Evolutionary conservation across 2,329 filamentous ascomycete species (phyloP).

Genomic region (Neoscytalidium dimidiatum): DNA sequence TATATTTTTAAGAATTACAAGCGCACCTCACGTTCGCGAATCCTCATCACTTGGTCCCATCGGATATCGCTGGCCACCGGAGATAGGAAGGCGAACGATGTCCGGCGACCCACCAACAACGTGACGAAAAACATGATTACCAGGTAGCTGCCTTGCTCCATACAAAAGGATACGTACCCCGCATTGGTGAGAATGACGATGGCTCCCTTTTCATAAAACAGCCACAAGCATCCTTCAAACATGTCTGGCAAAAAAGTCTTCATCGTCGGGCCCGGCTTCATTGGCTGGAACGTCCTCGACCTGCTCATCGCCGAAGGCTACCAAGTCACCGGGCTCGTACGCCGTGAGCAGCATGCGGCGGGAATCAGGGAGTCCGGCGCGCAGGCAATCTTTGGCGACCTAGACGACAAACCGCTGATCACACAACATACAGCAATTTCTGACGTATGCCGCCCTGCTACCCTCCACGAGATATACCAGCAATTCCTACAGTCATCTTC

Average conservation of each 20-base stretch:
- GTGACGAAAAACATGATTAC: neutral
- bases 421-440: conserved; percentile 36
- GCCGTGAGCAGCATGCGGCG: conserved; percentile 40
- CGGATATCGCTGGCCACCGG: too few species aligned
- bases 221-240: neutral
- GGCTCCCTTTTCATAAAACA: neutral
- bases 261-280: conserved; percentile 50
- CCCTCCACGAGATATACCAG: neutral
- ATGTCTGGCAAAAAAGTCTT: conserved; percentile 35
- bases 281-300: conserved; percentile 51
- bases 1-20: too few species aligned
- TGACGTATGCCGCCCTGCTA: too few species aligned
- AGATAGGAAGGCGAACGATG: neutral
- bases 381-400: conserved; percentile 42
- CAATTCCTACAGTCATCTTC: conserved; percentile 27
- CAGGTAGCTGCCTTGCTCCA: neutral
- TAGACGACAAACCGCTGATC: conserved; percentile 45
- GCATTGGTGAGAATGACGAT: neutral
- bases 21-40: too few species aligned
- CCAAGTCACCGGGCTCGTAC: conserved; percentile 45
- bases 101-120: neutral
- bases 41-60: too few species aligned
- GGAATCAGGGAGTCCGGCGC: conserved; percentile 41
- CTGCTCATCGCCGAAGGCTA: conserved; percentile 46
- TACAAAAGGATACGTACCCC: neutral